Base-by-base conservation (phyloP, 164 flowering plant species). In the Houttuynia cordata region DNA sequence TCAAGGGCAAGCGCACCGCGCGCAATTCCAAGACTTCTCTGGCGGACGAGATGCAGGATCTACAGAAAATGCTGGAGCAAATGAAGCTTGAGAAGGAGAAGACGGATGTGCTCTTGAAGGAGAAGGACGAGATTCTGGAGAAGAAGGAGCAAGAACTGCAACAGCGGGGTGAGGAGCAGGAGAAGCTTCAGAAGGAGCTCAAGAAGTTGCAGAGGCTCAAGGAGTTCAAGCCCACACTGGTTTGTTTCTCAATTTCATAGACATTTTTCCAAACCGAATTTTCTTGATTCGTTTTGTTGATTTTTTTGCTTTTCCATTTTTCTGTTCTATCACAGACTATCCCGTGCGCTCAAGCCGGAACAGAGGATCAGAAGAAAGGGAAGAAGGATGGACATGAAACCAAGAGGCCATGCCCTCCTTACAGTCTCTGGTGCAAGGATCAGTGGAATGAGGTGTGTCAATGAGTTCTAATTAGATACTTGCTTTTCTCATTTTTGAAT, bases 211-310 rank as follows among this genome's bases (percentile, higher is more conserved):
- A 88, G 85, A 92, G 88, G 56, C 30, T 83, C 71, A 89, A 89
- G 81, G 98, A 85, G 63, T 92, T 92, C 57, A 89, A 84, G 55
- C 98, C 96, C 70, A 83, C 78, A 52, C 20, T 89, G 91, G 98
- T 91, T 18, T 23, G 80, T 64, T 6, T 30, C 37, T 30, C 6
- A n/a, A 30, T 30, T 30, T 30, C 6, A 30, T 2, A 30, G 37
- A 30, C 2, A 30, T 30, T 30, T 6, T 30, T 30, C 37, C 2
- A 30, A 2, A 30, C 37, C 37, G 37, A 2, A 9, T 58, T 51
- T n/a, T n/a, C n/a, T n/a, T 34, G 49, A 12, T 18, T 45, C 53
- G 60, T 53, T 19, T 34, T 24, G 10, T 24, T 24, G 40, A 7
- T 56, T 13, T 10, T 22, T 1, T n/a, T 59, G 41, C 49, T 40